phyloP scores from a whole-genome alignment of 345 rosid species.

The Salix koriyanagi region DNA sequence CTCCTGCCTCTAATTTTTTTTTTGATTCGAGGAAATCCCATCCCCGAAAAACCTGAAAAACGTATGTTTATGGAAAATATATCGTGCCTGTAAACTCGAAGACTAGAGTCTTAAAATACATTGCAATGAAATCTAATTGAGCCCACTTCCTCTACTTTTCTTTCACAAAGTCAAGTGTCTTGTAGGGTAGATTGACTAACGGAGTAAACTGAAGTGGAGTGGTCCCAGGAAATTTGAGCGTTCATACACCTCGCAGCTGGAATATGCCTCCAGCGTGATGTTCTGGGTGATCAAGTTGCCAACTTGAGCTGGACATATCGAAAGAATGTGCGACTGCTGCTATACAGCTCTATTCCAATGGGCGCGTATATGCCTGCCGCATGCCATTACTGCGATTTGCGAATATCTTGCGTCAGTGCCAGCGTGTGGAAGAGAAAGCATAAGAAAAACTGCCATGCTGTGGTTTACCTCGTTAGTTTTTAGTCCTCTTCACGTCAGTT shows the following conservation, averaged over 20 bases:
- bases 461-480: too few species aligned
- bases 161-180: background rate
- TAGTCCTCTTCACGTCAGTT: too few species aligned
- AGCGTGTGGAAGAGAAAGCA: too few species aligned
- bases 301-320: background rate
- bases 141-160: background rate
- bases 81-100: too few species aligned
- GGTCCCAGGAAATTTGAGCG: constrained; percentile 3
- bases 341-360: background rate
- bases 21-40: too few species aligned
- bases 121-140: background rate
- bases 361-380: background rate
- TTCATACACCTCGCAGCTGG: constrained; percentile 12
- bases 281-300: constrained; percentile 14
- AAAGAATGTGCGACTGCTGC: background rate
- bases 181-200: background rate
- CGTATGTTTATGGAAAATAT: too few species aligned
- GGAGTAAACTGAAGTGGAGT: background rate
- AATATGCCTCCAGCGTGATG: constrained; percentile 4
- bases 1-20: too few species aligned
- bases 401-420: background rate
- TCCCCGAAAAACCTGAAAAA: too few species aligned
- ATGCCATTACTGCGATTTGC: background rate
- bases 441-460: too few species aligned
- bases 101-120: background rate